Conservation (phyloP, 2,329 filamentous ascomycete species). For the Hymenoscyphus occultus region DNA sequence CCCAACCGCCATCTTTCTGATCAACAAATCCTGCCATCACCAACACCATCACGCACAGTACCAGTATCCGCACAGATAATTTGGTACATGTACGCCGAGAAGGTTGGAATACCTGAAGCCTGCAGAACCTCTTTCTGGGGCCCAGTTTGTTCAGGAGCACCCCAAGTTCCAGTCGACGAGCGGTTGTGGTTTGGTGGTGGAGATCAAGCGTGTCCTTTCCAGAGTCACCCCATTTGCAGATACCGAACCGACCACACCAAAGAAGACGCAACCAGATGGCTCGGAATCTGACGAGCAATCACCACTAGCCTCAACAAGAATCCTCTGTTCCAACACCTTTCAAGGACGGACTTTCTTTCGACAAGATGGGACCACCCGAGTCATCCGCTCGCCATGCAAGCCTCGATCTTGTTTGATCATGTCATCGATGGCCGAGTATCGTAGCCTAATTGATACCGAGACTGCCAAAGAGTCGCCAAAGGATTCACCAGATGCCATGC, state of each 20-base stretch:
- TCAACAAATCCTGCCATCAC: too few species aligned
- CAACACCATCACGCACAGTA: too few species aligned
- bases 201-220: background rate
- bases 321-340: background rate
- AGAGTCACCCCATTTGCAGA: background rate
- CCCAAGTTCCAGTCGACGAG: too few species aligned
- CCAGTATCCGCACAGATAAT: too few species aligned
- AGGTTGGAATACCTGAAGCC: too few species aligned
- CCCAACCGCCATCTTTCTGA: too few species aligned
- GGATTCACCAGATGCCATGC: background rate
- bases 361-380: too few species aligned
- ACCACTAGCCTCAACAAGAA: background rate
- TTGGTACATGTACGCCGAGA: too few species aligned
- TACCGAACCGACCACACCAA: background rate
- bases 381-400: too few species aligned
- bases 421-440: background rate
- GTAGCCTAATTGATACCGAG: background rate
- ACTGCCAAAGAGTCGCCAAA: background rate
- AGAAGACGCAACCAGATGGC: background rate
- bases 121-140: too few species aligned
- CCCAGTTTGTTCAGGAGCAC: too few species aligned
- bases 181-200: background rate
- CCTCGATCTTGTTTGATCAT: background rate
- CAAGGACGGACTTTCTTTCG: too few species aligned
- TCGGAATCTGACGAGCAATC: background rate